phyloP scores from a whole-genome alignment of 305 asterid genomes.

The Fraxinus greggii region DNA sequence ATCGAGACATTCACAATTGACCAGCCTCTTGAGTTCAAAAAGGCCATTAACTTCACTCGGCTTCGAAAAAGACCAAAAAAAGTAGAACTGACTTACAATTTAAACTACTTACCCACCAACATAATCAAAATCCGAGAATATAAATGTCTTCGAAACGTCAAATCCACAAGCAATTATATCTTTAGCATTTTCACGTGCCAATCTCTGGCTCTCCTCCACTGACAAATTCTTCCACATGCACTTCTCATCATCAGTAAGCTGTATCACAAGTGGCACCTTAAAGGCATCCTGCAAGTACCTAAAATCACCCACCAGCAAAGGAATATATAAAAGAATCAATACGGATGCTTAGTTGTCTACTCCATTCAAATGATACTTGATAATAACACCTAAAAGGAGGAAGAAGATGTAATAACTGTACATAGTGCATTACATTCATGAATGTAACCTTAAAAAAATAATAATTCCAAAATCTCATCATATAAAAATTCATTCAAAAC shows the following conservation, averaged over 20 bases:
- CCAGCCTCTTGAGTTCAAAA: neutral
- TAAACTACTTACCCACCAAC: slow-evolving; percentile 78
- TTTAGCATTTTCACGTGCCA: slow-evolving; percentile 95
- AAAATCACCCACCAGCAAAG: slow-evolving; percentile 11
- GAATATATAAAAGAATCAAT: neutral
- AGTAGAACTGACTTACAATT: neutral
- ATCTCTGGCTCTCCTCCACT: slow-evolving; percentile 90
- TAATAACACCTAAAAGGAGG: neutral
- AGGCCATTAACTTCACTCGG: neutral
- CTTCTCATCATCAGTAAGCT: slow-evolving; percentile 94
- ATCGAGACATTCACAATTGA: neutral
- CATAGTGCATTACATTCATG: neutral
- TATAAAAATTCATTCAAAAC: neutral
- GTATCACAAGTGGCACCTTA: slow-evolving; percentile 93
- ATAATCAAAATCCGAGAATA: slow-evolving; percentile 82
- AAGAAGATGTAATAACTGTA: neutral
- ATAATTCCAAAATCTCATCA: neutral
- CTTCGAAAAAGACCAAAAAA: neutral
- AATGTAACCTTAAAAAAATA: neutral
- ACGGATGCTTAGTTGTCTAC: neutral
- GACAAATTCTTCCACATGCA: slow-evolving; percentile 92
- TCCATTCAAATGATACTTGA: neutral
- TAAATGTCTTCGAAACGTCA: slow-evolving; percentile 84
- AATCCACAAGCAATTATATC: slow-evolving; percentile 98
- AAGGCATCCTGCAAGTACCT: slow-evolving; percentile 95